These are phyloP conservation scores for Aspergillus niger DNA, from an alignment of 2,329 filamentous ascomycete genomes.

Conservation along the genomic window DNA sequence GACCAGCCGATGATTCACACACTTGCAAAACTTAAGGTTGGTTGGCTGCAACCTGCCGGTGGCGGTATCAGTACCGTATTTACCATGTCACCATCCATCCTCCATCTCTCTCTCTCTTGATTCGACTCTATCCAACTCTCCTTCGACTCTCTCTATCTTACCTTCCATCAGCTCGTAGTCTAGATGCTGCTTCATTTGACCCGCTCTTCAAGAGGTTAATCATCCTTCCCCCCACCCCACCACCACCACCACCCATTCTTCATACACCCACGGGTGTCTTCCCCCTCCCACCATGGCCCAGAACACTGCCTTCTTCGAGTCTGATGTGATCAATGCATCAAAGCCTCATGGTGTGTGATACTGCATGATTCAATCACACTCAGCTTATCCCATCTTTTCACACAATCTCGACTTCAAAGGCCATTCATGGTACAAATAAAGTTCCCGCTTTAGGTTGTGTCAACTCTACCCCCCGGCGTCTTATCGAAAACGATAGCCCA, in stretches of 20 bases:
- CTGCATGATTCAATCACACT: not conserved
- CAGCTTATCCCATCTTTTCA: not conserved
- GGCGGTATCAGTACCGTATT: slow-evolving; percentile 3
- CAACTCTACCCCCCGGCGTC: not conserved
- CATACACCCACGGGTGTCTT: not conserved
- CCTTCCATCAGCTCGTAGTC: no score
- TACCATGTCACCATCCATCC: no score
- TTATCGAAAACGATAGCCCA: not conserved
- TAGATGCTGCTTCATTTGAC: not conserved
- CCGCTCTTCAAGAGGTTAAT: not conserved
- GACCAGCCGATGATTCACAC: slow-evolving; percentile 2
- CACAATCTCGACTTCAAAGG: not conserved
- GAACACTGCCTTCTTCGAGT: not conserved
- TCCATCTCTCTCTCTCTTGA: no score
- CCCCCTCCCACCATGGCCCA: not conserved
- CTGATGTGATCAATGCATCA: not conserved
- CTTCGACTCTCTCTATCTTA: no score
- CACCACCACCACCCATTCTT: not conserved
- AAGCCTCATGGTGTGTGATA: not conserved
- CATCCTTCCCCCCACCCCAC: no score
- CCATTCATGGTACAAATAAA: not conserved
- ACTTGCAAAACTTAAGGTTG: not conserved
- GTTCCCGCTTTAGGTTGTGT: not conserved
- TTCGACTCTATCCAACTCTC: no score
- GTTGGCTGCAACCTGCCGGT: slow-evolving; percentile 1